Evolutionary conservation across 31 red algal species (phyloP), one percentile per base, ranked within the genome.

Genomic region (Odonthalia washingtoniensis): DNA sequence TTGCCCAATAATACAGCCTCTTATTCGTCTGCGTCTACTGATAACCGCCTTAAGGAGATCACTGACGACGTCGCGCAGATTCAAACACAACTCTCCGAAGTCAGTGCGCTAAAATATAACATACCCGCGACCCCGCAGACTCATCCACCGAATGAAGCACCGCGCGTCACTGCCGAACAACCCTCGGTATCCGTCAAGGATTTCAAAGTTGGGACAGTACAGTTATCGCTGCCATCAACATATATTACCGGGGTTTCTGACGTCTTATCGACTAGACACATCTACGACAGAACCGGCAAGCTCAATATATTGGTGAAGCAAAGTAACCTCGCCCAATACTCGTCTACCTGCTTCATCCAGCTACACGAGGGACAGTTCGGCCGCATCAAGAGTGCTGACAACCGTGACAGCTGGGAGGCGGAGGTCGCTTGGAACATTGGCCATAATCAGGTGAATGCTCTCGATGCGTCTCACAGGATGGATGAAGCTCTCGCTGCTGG

Each of bases 261-360:
- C 32, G 42, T 43, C 3, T 43, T 83, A 27, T 21, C 21, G 0
- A 70, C 39, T 3, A 52, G 64, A 31, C 62, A 32, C 34, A 35
- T 39, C 62, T 83, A 83, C 30, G 65, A 18, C 5, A 33, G 30
- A 27, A 70, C 31, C 33, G 62, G 62, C 24, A 83, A 83, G 64
- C 80, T 83, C 62, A 83, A 70, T 40, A 26, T 21, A 21, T 83
- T 70, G 61, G 6, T 6, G 3, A 70, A 83, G 30, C 80, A 52
- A 24, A 31, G 4, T 14, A 41, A 0, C 80, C 30, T 83, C 0
- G 4, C 80, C 0, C n/a, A n/a, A n/a, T 72, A 66, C 62, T 30
- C 80, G 9, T 0, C 0, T 0, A 12, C 4, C 16, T 31, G 80
- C 30, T 70, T 72, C 80, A 83, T 70, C 64, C 64, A 0, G 14